Evolutionary conservation across 2,329 filamentous ascomycete genomes (phyloP), one percentile per base, ranked within the genome.

Genomic region (Aspergillus novoparasiticus): DNA sequence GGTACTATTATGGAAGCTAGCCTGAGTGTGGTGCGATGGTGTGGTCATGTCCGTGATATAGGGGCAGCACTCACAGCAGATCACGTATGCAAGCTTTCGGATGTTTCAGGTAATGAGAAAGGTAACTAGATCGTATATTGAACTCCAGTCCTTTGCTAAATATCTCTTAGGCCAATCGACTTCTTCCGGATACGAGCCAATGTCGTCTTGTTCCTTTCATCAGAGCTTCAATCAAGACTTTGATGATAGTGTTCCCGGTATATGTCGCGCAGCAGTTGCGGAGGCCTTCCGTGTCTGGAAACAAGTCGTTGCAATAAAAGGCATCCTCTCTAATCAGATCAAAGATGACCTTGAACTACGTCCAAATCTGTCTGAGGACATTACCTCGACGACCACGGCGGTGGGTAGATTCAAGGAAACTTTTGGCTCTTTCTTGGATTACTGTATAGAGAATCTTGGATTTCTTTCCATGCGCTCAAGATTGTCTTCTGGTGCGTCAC

Each of bases 1-100:
- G 56, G 57, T 9, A 45, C 48, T 21, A 62, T 71, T 14, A 54
- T 65, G n/a, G 66, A 71, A 11, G 59, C 69, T 23, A 68, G 69
- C 19, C 54, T 72, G 30, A 66, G 54, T 28, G 46, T 71, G 34
- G 39, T 70, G 21, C 66, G 66, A 6, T 71, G 69, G 71, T 64
- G 68, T 58, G 68, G 57, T 1, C 72, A 71, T 58, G 65, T 72
- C 34, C 71, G 71, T 19, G 69, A 72, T 41, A 70, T 66, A 11
- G 71, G 70, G 12, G 71, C 69, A 34, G 66, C 66, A 19, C 63
- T 72, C 4, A 62, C 64, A 19, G 61, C 53, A 26, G 32, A 66
- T 43, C 60, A 64, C 6, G 39, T 57, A 26, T 71, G 68, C 36
- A 69, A 57, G 43, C 50, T 72, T 26, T 64, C 65, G 21, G 9